Evolutionary conservation across 2,329 filamentous ascomycete species (phyloP), one percentile per base, ranked within the genome.

Genomic region (Cordyceps farinosa): DNA sequence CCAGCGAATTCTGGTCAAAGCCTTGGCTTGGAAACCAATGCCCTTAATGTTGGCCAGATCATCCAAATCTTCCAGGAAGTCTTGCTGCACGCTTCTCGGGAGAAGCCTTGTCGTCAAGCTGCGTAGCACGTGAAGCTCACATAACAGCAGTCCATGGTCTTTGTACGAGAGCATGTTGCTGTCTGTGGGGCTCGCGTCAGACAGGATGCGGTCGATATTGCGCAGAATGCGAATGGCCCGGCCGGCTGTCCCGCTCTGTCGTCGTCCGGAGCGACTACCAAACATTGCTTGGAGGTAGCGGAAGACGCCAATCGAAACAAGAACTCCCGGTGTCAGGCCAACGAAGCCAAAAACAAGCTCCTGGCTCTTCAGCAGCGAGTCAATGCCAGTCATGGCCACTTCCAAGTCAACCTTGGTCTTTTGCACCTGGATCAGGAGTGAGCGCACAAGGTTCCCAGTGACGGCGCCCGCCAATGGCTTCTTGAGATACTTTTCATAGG

Each of bases 321-420:
- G 79, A n/a, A 98, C 84, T 13, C 95, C 94, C 0, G 95, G 95
- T 0, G 95, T 98, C 32, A 99, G 80, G 6, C 93, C 93, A 44
- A 99, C 89, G 71, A 99, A 97, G n/a, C 92, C 95, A 77, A 99
- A 99, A 30, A 99, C 91, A 54, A 99, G 84, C 73, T 99, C 94
- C 73, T 99, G 95, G 71, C 93, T 97, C 79, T 95, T 97, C 64
- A 99, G 83, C 38, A 99, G 84, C 40, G 92, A 87, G 79, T 99
- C 94, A 67, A 99, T 99, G 22, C 95, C 95, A 65, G 90, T 92
- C 79, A 99, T 93, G 15, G 95, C 95, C 65, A 98, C 88, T 75
- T 99, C 95, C 13, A 99, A 87, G 72, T 99, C 95, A 9, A 99
- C 95, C 79, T 99, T 99, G 29, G 95, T 98, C 82, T 99, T 99